Conservation (phyloP, 108 stramenopile genomes). For the Aurantiochytrium sp. region DNA sequence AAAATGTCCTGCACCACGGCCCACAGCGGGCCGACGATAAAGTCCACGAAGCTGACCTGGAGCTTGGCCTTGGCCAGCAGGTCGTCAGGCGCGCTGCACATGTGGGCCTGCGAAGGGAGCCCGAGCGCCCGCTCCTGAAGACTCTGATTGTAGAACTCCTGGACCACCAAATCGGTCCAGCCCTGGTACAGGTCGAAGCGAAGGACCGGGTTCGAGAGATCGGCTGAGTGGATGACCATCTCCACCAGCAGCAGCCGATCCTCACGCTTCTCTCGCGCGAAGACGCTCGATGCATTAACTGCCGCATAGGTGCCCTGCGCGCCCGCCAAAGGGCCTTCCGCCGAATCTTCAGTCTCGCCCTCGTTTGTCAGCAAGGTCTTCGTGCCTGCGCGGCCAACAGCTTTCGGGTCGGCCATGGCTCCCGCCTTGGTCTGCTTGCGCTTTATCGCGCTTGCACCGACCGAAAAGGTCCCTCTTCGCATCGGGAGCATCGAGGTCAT, state of each 20-base stretch:
- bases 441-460: no score
- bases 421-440: no score
- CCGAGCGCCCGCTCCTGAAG: conserved; percentile 61
- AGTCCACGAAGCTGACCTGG: conserved; percentile 75
- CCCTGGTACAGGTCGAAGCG: conserved; percentile 38
- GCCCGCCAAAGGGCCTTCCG: no score
- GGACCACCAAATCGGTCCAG: conserved; percentile 67
- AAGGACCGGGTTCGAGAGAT: neutral
- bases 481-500: conserved; percentile 42
- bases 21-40: conserved; percentile 66
- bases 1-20: conserved; percentile 48
- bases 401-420: no score
- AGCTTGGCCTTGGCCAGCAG: conserved; percentile 54
- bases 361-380: no score
- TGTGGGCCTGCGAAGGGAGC: conserved; percentile 62
- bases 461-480: no score
- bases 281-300: conserved; percentile 46
- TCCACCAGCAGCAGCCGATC: conserved; percentile 14
- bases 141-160: conserved; percentile 71
- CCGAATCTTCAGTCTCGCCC: no score
- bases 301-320: neutral
- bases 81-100: conserved; percentile 54
- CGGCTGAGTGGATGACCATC: neutral
- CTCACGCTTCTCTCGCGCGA: conserved; percentile 45
- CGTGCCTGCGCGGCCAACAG: no score